Conservation (phyloP, 75 land plant species). For the Sequoia sempervirens region DNA sequence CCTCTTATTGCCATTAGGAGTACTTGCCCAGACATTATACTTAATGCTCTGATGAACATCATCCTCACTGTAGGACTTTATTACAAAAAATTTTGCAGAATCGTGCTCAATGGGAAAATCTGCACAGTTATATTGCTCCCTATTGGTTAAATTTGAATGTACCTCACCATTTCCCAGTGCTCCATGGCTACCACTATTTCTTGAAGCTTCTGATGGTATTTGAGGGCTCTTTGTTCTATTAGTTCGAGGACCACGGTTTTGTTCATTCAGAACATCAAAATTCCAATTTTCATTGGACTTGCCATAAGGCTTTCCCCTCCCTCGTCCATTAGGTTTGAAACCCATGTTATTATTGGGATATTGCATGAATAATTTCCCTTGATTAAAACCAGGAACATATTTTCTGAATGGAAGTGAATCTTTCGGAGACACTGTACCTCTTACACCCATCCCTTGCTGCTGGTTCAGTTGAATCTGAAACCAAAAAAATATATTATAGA, state of each 20-base stretch:
- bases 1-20: conserved; percentile 31
- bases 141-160: conserved; percentile 18
- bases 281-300: conserved; percentile 58
- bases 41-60: conserved; percentile 35
- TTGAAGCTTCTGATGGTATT: conserved; percentile 29
- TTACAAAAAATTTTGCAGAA: conserved; percentile 25
- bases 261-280: conserved; percentile 75
- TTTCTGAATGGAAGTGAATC: conserved; percentile 4
- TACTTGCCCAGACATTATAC: conserved; percentile 33
- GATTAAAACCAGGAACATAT: conserved; percentile 2
- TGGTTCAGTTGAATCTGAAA: conserved; percentile 13
- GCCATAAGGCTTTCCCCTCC: conserved; percentile 45
- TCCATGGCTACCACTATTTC: conserved; percentile 28
- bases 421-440: background rate
- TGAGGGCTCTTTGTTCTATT: conserved; percentile 51
- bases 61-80: conserved; percentile 34
- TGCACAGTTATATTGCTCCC: conserved; percentile 34
- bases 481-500: background rate
- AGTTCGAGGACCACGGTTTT: conserved; percentile 88
- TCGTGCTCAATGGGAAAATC: conserved; percentile 30
- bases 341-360: conserved; percentile 19
- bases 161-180: conserved; percentile 32
- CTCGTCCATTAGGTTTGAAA: conserved; percentile 48
- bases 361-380: conserved; percentile 13
- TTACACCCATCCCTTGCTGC: conserved; percentile 3